Evolutionary conservation across 139 green algal species (phyloP).

Genomic region (Gonium pectorale): DNA sequence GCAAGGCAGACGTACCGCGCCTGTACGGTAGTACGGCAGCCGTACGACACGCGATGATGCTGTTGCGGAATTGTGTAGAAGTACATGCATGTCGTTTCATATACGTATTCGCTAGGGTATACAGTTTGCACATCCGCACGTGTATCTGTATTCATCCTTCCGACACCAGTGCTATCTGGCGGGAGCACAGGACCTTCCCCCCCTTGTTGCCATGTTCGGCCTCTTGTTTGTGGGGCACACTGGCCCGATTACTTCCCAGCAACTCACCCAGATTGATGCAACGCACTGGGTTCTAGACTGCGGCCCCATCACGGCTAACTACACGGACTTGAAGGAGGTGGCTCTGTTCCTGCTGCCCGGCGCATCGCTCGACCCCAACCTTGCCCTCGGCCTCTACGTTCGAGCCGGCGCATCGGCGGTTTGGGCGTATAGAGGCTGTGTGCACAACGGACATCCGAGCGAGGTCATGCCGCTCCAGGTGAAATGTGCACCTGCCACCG

Average conservation of each 20-base stretch:
- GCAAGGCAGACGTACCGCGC: no score
- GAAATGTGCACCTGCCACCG: no score
- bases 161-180: no score
- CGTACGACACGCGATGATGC: no score
- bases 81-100: no score
- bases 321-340: slow-evolving; percentile 39
- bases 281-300: slow-evolving; percentile 40
- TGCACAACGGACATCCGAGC: slow-evolving; percentile 59
- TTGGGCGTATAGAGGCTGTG: slow-evolving; percentile 70
- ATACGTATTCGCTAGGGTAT: no score
- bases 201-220: neutral
- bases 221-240: slow-evolving; percentile 15
- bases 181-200: neutral
- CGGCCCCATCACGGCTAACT: slow-evolving; percentile 11
- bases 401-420: slow-evolving; percentile 42
- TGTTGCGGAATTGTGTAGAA: no score
- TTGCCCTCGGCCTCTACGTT: slow-evolving; percentile 65
- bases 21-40: no score
- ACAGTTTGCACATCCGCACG: no score
- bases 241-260: neutral
- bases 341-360: slow-evolving; percentile 20
- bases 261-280: slow-evolving; percentile 3
- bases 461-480: slow-evolving; percentile 74
- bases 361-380: slow-evolving; percentile 8
- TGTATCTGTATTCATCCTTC: no score